Conservation (phyloP, 257 asterid species). For the Echites panduratus region DNA sequence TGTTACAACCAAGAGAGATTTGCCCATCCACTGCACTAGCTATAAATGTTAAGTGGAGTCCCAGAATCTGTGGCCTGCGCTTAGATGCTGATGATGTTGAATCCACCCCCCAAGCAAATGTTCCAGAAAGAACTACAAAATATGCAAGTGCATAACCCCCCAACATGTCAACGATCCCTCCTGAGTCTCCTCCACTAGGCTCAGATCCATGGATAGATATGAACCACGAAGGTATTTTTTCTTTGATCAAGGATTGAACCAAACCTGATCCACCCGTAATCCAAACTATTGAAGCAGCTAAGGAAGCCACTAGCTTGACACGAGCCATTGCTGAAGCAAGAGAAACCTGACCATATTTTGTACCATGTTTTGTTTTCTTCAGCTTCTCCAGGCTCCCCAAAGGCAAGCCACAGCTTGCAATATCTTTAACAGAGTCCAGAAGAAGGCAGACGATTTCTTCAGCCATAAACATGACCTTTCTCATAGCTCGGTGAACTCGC, state of each 20-base stretch:
- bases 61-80: constrained; percentile 46
- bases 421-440: constrained; percentile 70
- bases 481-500: constrained; percentile 79
- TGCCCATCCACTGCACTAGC: constrained; percentile 76
- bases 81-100: constrained; percentile 43
- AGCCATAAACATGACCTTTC: constrained; percentile 59
- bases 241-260: constrained; percentile 63
- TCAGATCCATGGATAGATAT: constrained; percentile 51
- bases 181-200: constrained; percentile 34
- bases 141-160: constrained; percentile 84
- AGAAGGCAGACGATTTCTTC: constrained; percentile 76
- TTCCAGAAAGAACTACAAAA: constrained; percentile 50
- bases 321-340: constrained; percentile 65
- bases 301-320: constrained; percentile 75
- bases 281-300: constrained; percentile 89
- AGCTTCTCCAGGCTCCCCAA: constrained; percentile 50
- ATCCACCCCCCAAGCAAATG: constrained; percentile 87
- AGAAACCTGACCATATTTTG: constrained; percentile 77
- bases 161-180: constrained; percentile 67
- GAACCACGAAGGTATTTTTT: constrained; percentile 86
- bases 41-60: constrained; percentile 61
- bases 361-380: constrained; percentile 44
- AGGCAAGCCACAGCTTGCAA: constrained; percentile 52
- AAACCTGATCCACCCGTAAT: constrained; percentile 63
- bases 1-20: constrained; percentile 76